Evolutionary conservation across 1,284 basidiomycete genomes (phyloP).

Genomic region (Marasmius sp.): DNA sequence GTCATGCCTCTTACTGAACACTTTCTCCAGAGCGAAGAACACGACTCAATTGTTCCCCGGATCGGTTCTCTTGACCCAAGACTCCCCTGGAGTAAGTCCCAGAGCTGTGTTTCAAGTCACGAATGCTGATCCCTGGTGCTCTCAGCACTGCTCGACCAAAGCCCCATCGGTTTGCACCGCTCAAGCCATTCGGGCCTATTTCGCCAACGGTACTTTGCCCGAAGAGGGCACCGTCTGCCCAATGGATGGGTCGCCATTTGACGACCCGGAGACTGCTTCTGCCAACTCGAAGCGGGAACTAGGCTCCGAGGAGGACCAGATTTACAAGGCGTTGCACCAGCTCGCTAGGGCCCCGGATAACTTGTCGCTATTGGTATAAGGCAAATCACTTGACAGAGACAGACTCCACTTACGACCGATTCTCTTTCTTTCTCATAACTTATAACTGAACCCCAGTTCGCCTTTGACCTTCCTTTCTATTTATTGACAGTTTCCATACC

Average conservation of each 20-base stretch:
- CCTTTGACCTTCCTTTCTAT: no score
- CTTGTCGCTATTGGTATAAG: no score
- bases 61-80: constrained; percentile 14
- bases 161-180: constrained; percentile 14
- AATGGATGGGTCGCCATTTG: constrained; percentile 9
- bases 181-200: constrained; percentile 10
- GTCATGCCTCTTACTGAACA: background rate
- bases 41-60: constrained; percentile 10
- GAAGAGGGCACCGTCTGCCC: constrained; percentile 8
- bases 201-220: constrained; percentile 16
- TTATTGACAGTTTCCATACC: no score
- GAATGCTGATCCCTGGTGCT: background rate
- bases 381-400: no score
- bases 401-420: no score
- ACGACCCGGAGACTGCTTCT: no score
- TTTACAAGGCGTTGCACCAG: no score
- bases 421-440: no score
- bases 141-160: constrained; percentile 13
- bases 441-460: no score
- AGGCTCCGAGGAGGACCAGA: no score
- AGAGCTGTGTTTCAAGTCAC: background rate
- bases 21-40: constrained; percentile 3
- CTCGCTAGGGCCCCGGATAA: no score
- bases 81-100: constrained; percentile 13
- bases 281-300: no score